Percentiles rank a stretch among this genome's conserved stretches.
These are phyloP conservation scores for Gloeophyllum trabeum DNA, from an alignment of 768 basidiomycete species.

Conservation along the genomic window DNA sequence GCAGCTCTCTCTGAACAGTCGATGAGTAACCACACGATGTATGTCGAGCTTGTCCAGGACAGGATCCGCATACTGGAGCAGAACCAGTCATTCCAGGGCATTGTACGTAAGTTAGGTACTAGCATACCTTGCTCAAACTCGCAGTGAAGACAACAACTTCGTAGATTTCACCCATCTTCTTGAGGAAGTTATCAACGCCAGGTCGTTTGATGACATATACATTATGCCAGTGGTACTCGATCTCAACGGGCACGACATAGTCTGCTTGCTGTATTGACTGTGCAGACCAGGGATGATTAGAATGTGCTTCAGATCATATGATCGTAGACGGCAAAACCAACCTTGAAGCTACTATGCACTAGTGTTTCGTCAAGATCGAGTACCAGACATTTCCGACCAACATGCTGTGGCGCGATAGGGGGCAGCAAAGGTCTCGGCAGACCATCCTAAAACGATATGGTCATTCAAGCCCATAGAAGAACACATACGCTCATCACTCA, in stretches of 20 bases:
- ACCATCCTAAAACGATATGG: conserved; percentile 53
- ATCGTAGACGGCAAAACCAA: conserved; percentile 19
- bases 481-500: conserved; percentile 28
- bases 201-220: conserved; percentile 99
- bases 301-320: conserved; percentile 2
- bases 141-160: conserved; percentile 98
- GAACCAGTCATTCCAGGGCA: conserved; percentile 7
- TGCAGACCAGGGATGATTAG: conserved; percentile 6
- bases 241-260: conserved; percentile 98
- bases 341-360: conserved; percentile 98
- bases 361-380: conserved; percentile 96
- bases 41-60: conserved; percentile 95
- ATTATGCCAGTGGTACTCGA: conserved; percentile 97
- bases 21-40: conserved; percentile 85
- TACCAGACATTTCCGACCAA: conserved; percentile 89
- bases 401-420: conserved; percentile 68
- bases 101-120: conserved; percentile 1
- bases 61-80: conserved; percentile 86
- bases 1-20: conserved; percentile 95
- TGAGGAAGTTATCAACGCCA: conserved; percentile 93
- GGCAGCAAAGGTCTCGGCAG: conserved; percentile 80
- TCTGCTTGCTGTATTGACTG: conserved; percentile 92
- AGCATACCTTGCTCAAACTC: conserved; percentile 84
- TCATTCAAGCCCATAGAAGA: conserved; percentile 4
- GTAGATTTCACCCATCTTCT: conserved; percentile 97